Conservation (phyloP, 106 monocot genomes). For the Hemerocallis citrina region DNA sequence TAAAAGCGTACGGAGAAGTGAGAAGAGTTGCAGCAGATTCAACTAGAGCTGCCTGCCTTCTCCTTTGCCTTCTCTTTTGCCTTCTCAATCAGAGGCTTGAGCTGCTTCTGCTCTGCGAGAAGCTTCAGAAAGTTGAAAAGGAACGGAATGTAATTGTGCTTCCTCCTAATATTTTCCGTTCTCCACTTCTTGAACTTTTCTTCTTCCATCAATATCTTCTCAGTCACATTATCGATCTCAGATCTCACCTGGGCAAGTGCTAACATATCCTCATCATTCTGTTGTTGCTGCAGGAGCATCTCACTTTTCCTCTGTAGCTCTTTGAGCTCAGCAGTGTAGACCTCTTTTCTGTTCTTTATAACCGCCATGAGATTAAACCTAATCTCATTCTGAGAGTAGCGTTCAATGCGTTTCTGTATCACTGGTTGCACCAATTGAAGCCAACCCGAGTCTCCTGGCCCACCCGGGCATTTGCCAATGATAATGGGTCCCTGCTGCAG, state of each 20-base stretch:
- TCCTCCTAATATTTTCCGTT: conserved; percentile 3
- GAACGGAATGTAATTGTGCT: conserved; percentile 8
- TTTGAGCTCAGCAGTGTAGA: neutral
- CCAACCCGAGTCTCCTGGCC: conserved; percentile 37
- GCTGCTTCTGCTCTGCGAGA: conserved; percentile 3
- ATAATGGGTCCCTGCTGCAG: conserved; percentile 67
- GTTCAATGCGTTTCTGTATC: conserved; percentile 46
- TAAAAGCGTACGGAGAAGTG: too few species aligned
- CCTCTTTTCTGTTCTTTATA: neutral
- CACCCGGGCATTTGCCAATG: conserved; percentile 44
- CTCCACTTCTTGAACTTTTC: conserved; percentile 7
- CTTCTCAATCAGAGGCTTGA: conserved; percentile 7
- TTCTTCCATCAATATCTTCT: conserved; percentile 2
- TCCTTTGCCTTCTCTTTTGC: conserved; percentile 5
- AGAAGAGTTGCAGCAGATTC: too few species aligned
- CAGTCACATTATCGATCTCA: neutral
- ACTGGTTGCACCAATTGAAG: conserved; percentile 45
- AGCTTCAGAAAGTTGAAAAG: conserved; percentile 4
- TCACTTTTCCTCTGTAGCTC: neutral
- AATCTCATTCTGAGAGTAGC: conserved; percentile 40
- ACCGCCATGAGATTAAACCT: neutral
- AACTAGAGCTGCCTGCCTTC: conserved; percentile 4
- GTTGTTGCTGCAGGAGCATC: neutral
- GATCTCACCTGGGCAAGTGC: neutral
- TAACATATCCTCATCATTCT: neutral